Evolutionary conservation across 352 stramenopile species (phyloP).

Genomic region (Globisporangium cederbergense): DNA sequence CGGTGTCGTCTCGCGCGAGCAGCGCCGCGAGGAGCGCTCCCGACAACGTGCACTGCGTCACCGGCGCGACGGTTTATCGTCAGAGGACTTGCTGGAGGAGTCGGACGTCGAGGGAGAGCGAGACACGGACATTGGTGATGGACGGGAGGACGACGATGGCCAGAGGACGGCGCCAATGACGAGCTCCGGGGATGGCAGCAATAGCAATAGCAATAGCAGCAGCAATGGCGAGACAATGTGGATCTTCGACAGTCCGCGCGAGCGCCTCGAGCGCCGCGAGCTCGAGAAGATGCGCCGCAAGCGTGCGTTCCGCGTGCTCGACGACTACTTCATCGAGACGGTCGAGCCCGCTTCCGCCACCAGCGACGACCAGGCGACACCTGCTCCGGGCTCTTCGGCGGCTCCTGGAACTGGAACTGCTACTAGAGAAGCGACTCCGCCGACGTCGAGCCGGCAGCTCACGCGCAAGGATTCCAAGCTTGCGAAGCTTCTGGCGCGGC

Average conservation of each 20-base stretch:
- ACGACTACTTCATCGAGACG: constrained; percentile 37
- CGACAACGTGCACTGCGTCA: not conserved
- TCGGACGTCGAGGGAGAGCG: not conserved
- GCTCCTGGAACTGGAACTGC: constrained; percentile 9
- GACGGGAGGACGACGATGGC: constrained; percentile 20
- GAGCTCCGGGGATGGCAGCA: constrained; percentile 35
- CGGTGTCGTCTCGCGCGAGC: constrained; percentile 1
- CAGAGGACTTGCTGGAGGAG: not conserved
- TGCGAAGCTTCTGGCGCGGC: constrained; percentile 25
- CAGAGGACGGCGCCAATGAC: constrained; percentile 19
- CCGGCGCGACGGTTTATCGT: not conserved
- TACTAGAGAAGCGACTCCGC: constrained; percentile 36
- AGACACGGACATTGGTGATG: not conserved
- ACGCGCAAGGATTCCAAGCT: constrained; percentile 30
- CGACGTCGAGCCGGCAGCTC: constrained; percentile 41
- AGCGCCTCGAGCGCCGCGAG: constrained; percentile 50
- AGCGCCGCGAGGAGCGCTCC: not conserved
- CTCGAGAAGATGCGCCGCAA: constrained; percentile 50
- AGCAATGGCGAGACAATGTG: constrained; percentile 49
- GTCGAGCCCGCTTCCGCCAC: constrained; percentile 4
- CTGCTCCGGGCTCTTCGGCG: not conserved
- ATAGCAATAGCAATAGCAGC: constrained; percentile 26
- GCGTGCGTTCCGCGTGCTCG: constrained; percentile 49
- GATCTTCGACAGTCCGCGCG: constrained; percentile 43
- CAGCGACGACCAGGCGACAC: constrained; percentile 1